Conservation (phyloP, 2,329 filamentous ascomycete genomes). For the Phoma sp. region DNA sequence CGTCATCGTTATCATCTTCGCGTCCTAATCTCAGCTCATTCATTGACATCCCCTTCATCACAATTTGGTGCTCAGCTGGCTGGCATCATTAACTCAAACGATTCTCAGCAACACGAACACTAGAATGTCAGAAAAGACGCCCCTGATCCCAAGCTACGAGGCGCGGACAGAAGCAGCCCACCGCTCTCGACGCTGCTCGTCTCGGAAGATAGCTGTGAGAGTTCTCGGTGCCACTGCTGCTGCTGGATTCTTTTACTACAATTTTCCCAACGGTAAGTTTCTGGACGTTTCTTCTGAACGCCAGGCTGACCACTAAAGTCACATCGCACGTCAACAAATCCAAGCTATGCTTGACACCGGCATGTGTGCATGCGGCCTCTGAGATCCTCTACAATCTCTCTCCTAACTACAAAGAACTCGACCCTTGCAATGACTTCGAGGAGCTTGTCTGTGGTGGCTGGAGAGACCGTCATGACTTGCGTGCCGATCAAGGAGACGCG, state of each 20-base stretch:
- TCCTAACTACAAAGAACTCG: constrained; percentile 66
- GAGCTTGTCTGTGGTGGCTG: constrained; percentile 72
- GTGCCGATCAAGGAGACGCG: constrained; percentile 66
- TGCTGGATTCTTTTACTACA: constrained; percentile 30
- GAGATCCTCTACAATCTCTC: constrained; percentile 68
- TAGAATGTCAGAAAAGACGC: constrained; percentile 31
- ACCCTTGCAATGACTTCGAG: constrained; percentile 74
- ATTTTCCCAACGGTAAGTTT: constrained; percentile 19
- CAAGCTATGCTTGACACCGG: constrained; percentile 60
- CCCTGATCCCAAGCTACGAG: constrained; percentile 24
- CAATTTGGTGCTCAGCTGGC: constrained; percentile 31
- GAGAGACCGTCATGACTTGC: constrained; percentile 67
- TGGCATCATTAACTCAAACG: constrained; percentile 20
- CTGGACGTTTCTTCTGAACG: too few species aligned
- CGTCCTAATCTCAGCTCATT: constrained; percentile 3
- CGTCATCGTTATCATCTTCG: constrained; percentile 21
- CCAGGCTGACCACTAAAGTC: not conserved
- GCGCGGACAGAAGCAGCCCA: constrained; percentile 14
- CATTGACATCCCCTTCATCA: constrained; percentile 15
- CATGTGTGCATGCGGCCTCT: constrained; percentile 68
- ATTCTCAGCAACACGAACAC: not conserved
- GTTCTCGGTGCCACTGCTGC: constrained; percentile 26
- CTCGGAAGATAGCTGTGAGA: constrained; percentile 20
- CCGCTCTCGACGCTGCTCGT: constrained; percentile 22
- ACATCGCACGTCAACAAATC: constrained; percentile 13